These are phyloP conservation scores for Candida quercuum DNA, from an alignment of 805 yeast species.

Conservation along the genomic window DNA sequence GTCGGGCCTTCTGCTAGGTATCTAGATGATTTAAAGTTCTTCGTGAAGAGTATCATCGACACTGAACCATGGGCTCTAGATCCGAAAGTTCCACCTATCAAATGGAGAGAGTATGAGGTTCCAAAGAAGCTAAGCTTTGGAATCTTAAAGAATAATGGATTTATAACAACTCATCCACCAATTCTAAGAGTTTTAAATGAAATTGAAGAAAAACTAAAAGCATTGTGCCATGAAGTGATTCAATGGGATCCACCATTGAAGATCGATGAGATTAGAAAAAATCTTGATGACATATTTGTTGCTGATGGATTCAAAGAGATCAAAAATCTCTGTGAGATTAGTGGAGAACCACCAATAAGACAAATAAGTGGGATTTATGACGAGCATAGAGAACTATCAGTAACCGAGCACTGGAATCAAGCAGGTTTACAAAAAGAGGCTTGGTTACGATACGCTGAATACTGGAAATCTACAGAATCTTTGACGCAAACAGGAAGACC, in stretches of 20 bases:
- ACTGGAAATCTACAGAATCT: too few relatives aligned
- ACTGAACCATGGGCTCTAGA: constrained; percentile 39
- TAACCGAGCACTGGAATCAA: too few relatives aligned
- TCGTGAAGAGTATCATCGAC: constrained; percentile 25
- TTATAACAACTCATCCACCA: constrained; percentile 45
- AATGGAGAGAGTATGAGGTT: constrained; percentile 33
- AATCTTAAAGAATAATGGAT: constrained; percentile 36
- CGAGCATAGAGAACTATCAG: too few relatives aligned
- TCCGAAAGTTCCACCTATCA: constrained; percentile 34
- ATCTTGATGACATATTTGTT: constrained; percentile 30
- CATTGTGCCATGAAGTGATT: constrained; percentile 46
- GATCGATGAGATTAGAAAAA: constrained; percentile 30
- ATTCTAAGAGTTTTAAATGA: constrained; percentile 38
- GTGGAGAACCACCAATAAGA: too few relatives aligned
- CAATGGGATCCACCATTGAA: constrained; percentile 42
- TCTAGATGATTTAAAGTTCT: constrained; percentile 32
- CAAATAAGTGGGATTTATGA: too few relatives aligned
- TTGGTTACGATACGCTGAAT: too few relatives aligned
- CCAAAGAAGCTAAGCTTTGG: constrained; percentile 38
- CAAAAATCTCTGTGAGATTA: too few relatives aligned
- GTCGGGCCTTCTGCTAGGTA: constrained; percentile 43
- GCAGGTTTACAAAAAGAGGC: too few relatives aligned
- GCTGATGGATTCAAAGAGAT: constrained; percentile 38
- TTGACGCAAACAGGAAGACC: too few relatives aligned
- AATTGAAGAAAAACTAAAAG: constrained; percentile 25